Base-by-base conservation (phyloP, 2,329 filamentous ascomycete species). In the Shiraia bambusicola region DNA sequence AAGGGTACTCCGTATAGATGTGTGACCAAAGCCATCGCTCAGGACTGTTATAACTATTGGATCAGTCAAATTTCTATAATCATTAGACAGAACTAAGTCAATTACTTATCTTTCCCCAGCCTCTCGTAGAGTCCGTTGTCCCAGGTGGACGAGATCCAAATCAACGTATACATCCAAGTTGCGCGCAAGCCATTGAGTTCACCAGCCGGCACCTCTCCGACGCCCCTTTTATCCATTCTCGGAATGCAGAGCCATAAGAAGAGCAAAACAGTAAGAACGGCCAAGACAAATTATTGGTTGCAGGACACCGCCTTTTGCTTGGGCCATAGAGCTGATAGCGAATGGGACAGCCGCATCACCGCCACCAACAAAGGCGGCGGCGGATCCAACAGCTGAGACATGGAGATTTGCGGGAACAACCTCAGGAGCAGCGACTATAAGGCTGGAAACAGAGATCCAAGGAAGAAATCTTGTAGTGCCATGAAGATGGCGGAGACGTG, bases 361-460 rank as follows among this genome's bases (percentile, higher is more conserved):
- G 2, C 77, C 78, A 0, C 85, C 83, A 3, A 87, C 88, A 59
- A 91, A 81, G 0, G 87, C 86, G 1, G 86, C 81, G 1, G 84
- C 83, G 56, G 92, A 90, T 0, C 87, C 87, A 46, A 93, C 87
- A 0, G 83, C 81, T 9, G 79, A 81, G 26, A 92, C 84, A 57
- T 93, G 88, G n/a, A 88, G 73, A 43, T 87, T 77, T 26, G 73
- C 73, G 0, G 87, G 86, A 2, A 93, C 72, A 6, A 91, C 70
- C 55, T 86, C 88, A 0, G 86, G 87, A 4, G 82, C 79, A 2
- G 81, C 80, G 1, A 89, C 80, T 10, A 92, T 78, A 0, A 80
- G 0, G 82, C 84, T 0, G 87, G 86, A 58, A 90, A 91, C 13
- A 91, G 66, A 0, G 88, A 87, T 0, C 87, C 88, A 0, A 91